Percentiles rank a stretch among this genome's conserved stretches.
Conservation (phyloP, 352 stramenopile genomes). For the Globisporangium spiculum region DNA sequence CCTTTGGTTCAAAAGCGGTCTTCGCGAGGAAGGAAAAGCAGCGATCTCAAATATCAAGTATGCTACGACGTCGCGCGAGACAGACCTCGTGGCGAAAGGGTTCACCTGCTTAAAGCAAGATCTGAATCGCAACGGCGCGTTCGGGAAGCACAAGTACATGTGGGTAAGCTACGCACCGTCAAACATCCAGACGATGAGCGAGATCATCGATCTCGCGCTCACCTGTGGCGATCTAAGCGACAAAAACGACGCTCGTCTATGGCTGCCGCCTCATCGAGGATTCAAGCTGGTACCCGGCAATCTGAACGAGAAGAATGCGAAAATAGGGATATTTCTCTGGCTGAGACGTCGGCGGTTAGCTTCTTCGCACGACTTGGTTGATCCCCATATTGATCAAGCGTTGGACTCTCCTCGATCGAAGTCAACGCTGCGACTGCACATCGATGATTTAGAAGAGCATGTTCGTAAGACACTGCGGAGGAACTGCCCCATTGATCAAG, state of each 20-base stretch:
- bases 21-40: constrained; percentile 58
- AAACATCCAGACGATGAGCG: constrained; percentile 43
- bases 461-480: constrained; percentile 62
- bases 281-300: constrained; percentile 74
- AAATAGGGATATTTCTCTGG: constrained; percentile 66
- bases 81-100: constrained; percentile 67
- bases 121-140: constrained; percentile 53
- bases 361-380: constrained; percentile 48
- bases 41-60: constrained; percentile 72
- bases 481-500: constrained; percentile 76
- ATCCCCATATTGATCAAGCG: constrained; percentile 32
- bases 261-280: constrained; percentile 62
- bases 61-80: constrained; percentile 53
- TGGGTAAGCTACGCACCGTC: constrained; percentile 61
- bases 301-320: constrained; percentile 61
- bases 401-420: constrained; percentile 41
- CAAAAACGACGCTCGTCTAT: constrained; percentile 59
- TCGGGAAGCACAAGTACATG: constrained; percentile 77
- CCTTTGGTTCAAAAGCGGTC: constrained; percentile 58
- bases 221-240: constrained; percentile 65
- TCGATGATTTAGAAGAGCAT: constrained; percentile 69
- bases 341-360: constrained; percentile 37
- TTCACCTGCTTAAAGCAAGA: constrained; percentile 78
- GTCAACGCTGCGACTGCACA: constrained; percentile 42
- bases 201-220: constrained; percentile 66